A percentile compares a stretch with the other conserved stretches of the same genome.
These are phyloP conservation scores for Phymatotrichopsis omnivora DNA, from an alignment of 2,329 filamentous ascomycete genomes.

Conservation along the genomic window DNA sequence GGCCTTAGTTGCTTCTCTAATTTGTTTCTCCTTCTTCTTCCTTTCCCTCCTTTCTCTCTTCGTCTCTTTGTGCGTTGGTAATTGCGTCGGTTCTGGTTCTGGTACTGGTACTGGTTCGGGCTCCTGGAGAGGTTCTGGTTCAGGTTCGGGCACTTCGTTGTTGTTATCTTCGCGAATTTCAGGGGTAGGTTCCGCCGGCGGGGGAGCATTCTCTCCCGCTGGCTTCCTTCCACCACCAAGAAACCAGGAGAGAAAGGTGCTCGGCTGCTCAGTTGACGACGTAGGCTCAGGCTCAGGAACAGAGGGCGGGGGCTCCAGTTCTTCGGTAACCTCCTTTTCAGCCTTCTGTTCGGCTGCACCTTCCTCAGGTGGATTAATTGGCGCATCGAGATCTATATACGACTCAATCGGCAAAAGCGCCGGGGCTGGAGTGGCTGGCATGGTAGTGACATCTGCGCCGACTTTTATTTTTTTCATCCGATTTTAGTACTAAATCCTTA, in stretches of 20 bases:
- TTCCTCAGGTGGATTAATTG: conserved; percentile 10
- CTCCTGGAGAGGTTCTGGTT: conserved; percentile 7
- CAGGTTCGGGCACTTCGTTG: conserved; percentile 3
- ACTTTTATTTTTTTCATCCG: no score
- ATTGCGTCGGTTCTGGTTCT: conserved; percentile 13
- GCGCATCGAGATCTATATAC: conserved; percentile 22
- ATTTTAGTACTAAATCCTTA: conserved; percentile 8
- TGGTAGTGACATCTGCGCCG: conserved; percentile 16
- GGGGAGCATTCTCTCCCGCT: conserved; percentile 12
- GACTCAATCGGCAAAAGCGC: conserved; percentile 23
- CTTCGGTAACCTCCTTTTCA: conserved; percentile 21
- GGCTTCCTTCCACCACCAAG: background rate
- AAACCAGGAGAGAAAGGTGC: no score
- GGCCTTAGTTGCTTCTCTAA: background rate
- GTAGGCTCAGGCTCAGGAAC: conserved; percentile 1
- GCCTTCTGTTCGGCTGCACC: conserved; percentile 12
- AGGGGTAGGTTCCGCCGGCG: background rate
- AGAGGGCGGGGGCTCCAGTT: conserved; percentile 2
- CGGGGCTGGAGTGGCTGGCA: conserved; percentile 20
- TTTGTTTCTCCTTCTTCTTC: conserved; percentile 9
- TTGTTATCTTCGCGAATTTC: conserved; percentile 13
- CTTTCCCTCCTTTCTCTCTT: conserved; percentile 7
- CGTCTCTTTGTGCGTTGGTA: no score
- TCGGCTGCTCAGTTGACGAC: background rate
- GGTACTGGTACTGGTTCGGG: conserved; percentile 1